A percentile compares a stretch with the other conserved stretches of the same genome.
These are phyloP conservation scores for Rhizophora apiculata DNA, from an alignment of 345 rosid species.

Conservation along the genomic window DNA sequence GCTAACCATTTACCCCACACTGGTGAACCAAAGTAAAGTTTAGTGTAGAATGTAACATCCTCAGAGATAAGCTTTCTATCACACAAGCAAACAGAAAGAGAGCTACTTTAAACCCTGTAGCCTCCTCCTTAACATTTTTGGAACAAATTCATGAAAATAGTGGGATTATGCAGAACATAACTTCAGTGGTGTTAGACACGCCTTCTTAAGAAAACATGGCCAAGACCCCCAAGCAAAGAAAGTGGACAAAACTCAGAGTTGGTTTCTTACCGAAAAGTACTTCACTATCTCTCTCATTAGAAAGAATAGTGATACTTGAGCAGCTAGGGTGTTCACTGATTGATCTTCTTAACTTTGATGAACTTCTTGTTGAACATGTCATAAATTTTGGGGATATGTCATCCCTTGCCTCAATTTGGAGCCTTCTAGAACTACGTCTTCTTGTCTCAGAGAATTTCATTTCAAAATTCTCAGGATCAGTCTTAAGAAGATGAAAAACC, in stretches of 20 bases:
- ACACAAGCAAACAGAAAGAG: background rate
- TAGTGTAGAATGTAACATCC: too few relatives aligned
- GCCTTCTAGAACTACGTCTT: slow-evolving; percentile 36
- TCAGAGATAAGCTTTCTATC: too few relatives aligned
- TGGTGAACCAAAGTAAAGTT: too few relatives aligned
- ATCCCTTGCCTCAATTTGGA: slow-evolving; percentile 20
- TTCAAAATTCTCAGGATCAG: slow-evolving; percentile 45
- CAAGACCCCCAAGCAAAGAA: too few relatives aligned
- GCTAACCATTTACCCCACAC: too few relatives aligned
- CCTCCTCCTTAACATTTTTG: background rate
- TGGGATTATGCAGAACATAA: background rate
- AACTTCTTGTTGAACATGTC: slow-evolving; percentile 15
- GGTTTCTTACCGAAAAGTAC: slow-evolving; percentile 32
- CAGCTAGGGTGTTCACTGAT: slow-evolving; percentile 4
- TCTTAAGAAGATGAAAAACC: slow-evolving; percentile 50
- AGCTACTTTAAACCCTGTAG: background rate
- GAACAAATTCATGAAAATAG: background rate
- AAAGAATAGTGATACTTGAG: slow-evolving; percentile 10
- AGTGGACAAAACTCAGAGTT: background rate
- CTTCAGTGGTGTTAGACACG: background rate
- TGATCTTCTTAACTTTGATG: slow-evolving; percentile 25
- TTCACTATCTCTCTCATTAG: slow-evolving; percentile 21
- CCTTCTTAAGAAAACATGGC: background rate
- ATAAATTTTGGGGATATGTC: slow-evolving; percentile 17
- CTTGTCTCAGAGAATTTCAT: slow-evolving; percentile 40